These are phyloP conservation scores for Septoria linicola DNA, from an alignment of 2,329 filamentous ascomycete genomes.

Conservation along the genomic window DNA sequence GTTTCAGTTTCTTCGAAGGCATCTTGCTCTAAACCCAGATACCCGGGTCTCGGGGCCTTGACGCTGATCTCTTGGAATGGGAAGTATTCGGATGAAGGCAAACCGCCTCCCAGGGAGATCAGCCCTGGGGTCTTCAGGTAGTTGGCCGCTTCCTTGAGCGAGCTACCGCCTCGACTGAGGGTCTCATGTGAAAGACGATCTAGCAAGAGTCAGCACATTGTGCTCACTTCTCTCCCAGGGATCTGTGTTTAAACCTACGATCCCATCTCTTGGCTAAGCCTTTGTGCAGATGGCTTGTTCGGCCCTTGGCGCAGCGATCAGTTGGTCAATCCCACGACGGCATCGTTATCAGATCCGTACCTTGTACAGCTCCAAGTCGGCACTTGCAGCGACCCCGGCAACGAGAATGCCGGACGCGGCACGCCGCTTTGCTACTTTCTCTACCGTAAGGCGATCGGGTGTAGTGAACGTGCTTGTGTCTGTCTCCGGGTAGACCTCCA, in stretches of 20 bases:
- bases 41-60: slow-evolving; percentile 67
- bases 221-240: background rate
- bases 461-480: slow-evolving; percentile 50
- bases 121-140: slow-evolving; percentile 77
- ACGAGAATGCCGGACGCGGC: slow-evolving; percentile 69
- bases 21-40: slow-evolving; percentile 64
- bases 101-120: slow-evolving; percentile 87
- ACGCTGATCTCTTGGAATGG: slow-evolving; percentile 78
- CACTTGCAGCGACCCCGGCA: slow-evolving; percentile 72
- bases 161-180: slow-evolving; percentile 54
- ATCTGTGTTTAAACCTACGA: slow-evolving; percentile 56
- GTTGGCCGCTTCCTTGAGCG: slow-evolving; percentile 79
- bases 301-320: slow-evolving; percentile 47
- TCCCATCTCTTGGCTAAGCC: slow-evolving; percentile 82
- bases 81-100: slow-evolving; percentile 88
- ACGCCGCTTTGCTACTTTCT: slow-evolving; percentile 66
- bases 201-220: slow-evolving; percentile 23
- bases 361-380: slow-evolving; percentile 74
- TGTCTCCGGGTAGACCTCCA: slow-evolving; percentile 46
- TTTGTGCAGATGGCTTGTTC: slow-evolving; percentile 59
- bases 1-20: slow-evolving; percentile 60
- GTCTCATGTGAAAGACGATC: slow-evolving; percentile 51
- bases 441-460: slow-evolving; percentile 59
- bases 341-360: slow-evolving; percentile 14
- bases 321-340: background rate